These are phyloP conservation scores for Boletus albobrunnescens DNA, from an alignment of 1,284 basidiomycete genomes.

Conservation along the genomic window DNA sequence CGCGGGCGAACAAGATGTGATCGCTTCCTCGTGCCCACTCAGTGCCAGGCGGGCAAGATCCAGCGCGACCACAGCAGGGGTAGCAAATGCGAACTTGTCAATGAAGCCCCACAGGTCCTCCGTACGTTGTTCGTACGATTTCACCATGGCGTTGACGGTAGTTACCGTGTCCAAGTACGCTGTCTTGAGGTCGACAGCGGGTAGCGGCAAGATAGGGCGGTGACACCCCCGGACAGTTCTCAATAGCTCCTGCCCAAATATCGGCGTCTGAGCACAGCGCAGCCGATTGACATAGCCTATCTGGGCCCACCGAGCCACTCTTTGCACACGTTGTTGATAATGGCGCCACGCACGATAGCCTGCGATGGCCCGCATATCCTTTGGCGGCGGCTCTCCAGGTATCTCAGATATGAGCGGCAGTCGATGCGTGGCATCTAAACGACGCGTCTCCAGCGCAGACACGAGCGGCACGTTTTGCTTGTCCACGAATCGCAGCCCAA, in stretches of 20 bases:
- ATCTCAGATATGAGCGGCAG: slow-evolving; percentile 58
- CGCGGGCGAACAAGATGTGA: slow-evolving; percentile 35
- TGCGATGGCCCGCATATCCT: slow-evolving; percentile 71
- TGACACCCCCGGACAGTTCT: slow-evolving; percentile 41
- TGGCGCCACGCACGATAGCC: slow-evolving; percentile 65
- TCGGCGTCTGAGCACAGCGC: slow-evolving; percentile 62
- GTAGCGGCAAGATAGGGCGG: slow-evolving; percentile 56
- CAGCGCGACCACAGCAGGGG: slow-evolving; percentile 74
- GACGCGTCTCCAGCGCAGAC: slow-evolving; percentile 50
- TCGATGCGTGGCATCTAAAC: slow-evolving; percentile 69
- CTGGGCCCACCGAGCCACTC: slow-evolving; percentile 64
- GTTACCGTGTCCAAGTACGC: slow-evolving; percentile 43
- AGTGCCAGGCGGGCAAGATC: slow-evolving; percentile 69
- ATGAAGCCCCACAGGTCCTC: slow-evolving; percentile 54
- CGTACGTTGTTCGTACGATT: slow-evolving; percentile 62
- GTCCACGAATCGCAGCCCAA: slow-evolving; percentile 65
- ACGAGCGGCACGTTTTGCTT: slow-evolving; percentile 49
- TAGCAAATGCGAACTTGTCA: slow-evolving; percentile 80
- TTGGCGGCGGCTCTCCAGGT: slow-evolving; percentile 57
- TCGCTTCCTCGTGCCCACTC: slow-evolving; percentile 38
- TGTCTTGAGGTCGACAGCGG: slow-evolving; percentile 38
- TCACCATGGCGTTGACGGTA: slow-evolving; percentile 49
- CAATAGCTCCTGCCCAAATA: slow-evolving; percentile 66
- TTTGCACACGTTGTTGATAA: slow-evolving; percentile 53
- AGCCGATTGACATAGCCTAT: slow-evolving; percentile 72